Base-by-base conservation (phyloP, 495 filamentous ascomycete genomes). In the Penicillium samsonianum region DNA sequence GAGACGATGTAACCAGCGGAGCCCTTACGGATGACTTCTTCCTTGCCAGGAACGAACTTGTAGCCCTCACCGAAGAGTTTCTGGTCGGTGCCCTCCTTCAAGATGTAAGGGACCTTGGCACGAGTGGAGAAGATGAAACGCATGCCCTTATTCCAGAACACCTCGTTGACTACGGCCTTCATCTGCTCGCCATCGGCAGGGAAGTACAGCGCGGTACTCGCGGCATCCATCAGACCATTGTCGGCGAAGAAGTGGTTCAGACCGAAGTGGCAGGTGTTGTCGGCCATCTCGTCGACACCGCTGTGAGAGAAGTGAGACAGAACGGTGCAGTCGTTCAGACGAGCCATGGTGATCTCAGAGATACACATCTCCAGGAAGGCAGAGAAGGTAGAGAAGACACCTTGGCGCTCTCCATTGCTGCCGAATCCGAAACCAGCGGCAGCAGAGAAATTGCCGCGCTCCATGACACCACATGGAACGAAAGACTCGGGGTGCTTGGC, bases 221-320 rank as follows among this genome's bases (percentile, higher is more conserved):
- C 63, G 17, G 67, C 65, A 53, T 74, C 71, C 66, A 73, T 71
- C 14, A 75, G 61, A 2, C 73, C 73, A 45, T 75, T 75, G 28
- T 75, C 73, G 12, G 73, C 73, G 50, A 75, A 75, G 68, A 75
- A 75, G 57, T 73, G 68, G 65, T 75, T 73, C 35, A 75, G 52
- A 20, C 73, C 73, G 57, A 75, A 75, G 59, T 75, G 73, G 62
- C 73, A 75, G 30, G 73, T 75, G 62, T 75, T 75, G 55, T 75
- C 73, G 23, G 73, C 73, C 62, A 75, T 75, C 65, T 75, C 73
- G 46, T 75, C 73, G 4, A 75, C 69, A 53, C 73, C 73, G 43
- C 69, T 73, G 63, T 75, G 73, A 1, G 69, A 73, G 61, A 75
- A 75, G 60, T 75, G 73, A 5, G 69, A 71, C 20, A 75, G 60